Evolutionary conservation across 2,329 filamentous ascomycete species (phyloP), one percentile per base, ranked within the genome.

Genomic region (Onygenales sp.): DNA sequence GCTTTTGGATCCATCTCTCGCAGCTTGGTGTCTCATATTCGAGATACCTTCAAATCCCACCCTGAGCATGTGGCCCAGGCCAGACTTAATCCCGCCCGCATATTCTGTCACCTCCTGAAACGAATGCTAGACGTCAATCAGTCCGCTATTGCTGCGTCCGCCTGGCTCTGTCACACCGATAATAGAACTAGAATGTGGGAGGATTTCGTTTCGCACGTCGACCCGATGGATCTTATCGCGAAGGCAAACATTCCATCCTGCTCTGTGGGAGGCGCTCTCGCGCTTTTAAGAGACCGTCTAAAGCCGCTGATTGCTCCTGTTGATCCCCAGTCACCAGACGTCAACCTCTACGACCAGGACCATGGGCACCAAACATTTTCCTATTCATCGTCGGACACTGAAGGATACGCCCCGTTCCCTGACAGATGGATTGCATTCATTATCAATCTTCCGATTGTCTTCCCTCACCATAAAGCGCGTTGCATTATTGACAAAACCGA

Each of bases 111-210:
- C 46, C 78, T 98, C 1, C 74, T 98, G 14, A 87, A 92, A 64
- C 87, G 93, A 49, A 86, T 93, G 63, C 78, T 97, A 37, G 83
- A 91, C 54, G 93, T 96, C 56, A 98, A 98, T 65, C 80, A 93
- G 55, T 89, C 92, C 17, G 93, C 93, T 2, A 92, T 97, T 65
- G 91, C 93, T 1, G 90, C 92, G 1, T 92, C 91, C 21, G 94
- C 93, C 58, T 90, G 95, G 80, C 78, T 98, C 10, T 88, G 88
- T 6, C 88, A 92, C 63, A 84, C 89, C 14, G 87, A 88, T 45
- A 94, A 95, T 66, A 83, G 93, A 52, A 89, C 93, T 59, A 87
- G 93, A 64, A 97, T 98, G 93, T 96, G 93, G 75, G 77, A 86
- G 49, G 93, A 98, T 65, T 95, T 91, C 51, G 67, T 66, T 52